Evolutionary conservation across 2,329 filamentous ascomycete species (phyloP).

Genomic region (Fusarium paranaense): DNA sequence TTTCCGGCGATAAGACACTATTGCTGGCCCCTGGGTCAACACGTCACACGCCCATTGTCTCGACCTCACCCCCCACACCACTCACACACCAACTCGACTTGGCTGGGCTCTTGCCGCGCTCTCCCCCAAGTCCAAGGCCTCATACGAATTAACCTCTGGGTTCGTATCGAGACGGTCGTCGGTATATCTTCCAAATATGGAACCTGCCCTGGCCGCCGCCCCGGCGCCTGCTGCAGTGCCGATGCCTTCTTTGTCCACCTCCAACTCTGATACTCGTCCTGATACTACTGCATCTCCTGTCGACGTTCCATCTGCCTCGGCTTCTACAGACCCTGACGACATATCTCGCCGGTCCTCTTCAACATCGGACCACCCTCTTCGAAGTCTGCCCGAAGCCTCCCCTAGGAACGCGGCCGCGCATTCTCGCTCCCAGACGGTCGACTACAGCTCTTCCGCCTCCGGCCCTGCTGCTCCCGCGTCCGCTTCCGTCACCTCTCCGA

Average conservation of each 20-base stretch:
- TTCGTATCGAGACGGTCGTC: constrained; percentile 35
- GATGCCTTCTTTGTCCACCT: constrained; percentile 32
- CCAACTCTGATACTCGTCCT: constrained; percentile 44
- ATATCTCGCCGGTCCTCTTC: constrained; percentile 34
- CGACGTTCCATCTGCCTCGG: constrained; percentile 30
- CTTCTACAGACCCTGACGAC: constrained; percentile 31
- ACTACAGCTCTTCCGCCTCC: constrained; percentile 37
- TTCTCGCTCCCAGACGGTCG: constrained; percentile 42
- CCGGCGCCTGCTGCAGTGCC: constrained; percentile 37
- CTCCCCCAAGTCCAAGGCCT: constrained; percentile 28
- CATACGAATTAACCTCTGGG: constrained; percentile 25
- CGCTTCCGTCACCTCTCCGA: constrained; percentile 32
- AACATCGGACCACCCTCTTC: constrained; percentile 32
- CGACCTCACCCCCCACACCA: constrained; percentile 28
- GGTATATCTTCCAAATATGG: constrained; percentile 42
- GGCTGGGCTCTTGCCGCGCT: constrained; percentile 16
- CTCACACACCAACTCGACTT: constrained; percentile 23
- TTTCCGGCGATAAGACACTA: constrained; percentile 35
- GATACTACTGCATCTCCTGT: constrained; percentile 40
- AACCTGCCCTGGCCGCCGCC: constrained; percentile 38
- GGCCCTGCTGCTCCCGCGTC: constrained; percentile 20
- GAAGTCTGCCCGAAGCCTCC: constrained; percentile 20
- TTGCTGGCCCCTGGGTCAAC: constrained; percentile 26
- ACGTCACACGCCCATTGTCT: constrained; percentile 26
- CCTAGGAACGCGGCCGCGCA: constrained; percentile 33